Evolutionary conservation across 192 early-diverging fungal genomes (phyloP).

Genomic region (Coemansia furcata): DNA sequence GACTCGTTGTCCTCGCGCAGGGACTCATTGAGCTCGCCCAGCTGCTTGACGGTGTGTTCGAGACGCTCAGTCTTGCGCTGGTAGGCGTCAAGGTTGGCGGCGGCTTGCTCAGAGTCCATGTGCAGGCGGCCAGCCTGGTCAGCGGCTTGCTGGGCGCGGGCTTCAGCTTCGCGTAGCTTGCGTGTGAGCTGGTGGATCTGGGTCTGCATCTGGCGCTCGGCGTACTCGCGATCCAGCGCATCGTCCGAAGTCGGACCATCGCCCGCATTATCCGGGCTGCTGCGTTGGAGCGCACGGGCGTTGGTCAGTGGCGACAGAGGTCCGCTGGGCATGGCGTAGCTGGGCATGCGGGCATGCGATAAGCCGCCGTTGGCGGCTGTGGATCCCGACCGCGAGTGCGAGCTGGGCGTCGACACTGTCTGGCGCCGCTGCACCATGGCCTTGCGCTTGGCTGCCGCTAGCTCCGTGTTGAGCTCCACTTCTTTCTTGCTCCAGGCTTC

Average conservation of each 20-base stretch:
- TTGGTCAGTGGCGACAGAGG: constrained; percentile 13
- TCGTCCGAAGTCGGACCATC: background rate
- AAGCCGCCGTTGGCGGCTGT: constrained; percentile 1
- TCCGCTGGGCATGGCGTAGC: constrained; percentile 17
- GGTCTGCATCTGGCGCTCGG: constrained; percentile 6
- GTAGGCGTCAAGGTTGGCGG: constrained; percentile 15
- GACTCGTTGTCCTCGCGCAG: constrained; percentile 81
- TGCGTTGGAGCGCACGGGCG: constrained; percentile 4
- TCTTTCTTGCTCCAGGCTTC: constrained; percentile 38
- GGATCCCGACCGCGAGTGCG: constrained; percentile 12
- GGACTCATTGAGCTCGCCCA: constrained; percentile 64
- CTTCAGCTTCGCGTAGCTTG: constrained; percentile 33
- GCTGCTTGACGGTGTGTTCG: constrained; percentile 58
- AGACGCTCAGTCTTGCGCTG: constrained; percentile 49
- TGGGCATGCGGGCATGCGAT: constrained; percentile 23
- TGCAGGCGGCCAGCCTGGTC: constrained; percentile 29
- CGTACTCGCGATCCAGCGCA: background rate
- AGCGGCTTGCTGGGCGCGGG: constrained; percentile 26
- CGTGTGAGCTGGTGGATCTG: constrained; percentile 37
- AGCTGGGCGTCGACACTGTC: constrained; percentile 36
- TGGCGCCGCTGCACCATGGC: constrained; percentile 39
- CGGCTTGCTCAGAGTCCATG: constrained; percentile 24
- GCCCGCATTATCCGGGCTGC: background rate
- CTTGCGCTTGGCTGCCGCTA: constrained; percentile 40
- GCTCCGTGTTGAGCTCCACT: constrained; percentile 34